Evolutionary conservation across 1,284 basidiomycete species (phyloP).

Genomic region (Moesziomyces antarcticus): DNA sequence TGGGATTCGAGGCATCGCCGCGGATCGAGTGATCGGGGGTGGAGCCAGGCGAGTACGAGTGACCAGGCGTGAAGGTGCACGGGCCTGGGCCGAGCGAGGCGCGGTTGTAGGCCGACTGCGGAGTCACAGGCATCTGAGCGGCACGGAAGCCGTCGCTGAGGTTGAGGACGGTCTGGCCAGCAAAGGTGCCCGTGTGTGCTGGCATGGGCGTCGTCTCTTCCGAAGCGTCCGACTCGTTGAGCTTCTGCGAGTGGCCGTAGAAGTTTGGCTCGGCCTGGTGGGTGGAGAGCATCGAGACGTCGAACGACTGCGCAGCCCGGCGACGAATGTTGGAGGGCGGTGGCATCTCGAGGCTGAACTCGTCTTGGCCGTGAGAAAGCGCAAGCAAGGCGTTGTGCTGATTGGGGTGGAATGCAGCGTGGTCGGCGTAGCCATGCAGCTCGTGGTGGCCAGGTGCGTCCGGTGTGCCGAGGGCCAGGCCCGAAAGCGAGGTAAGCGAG

Average conservation of each 20-base stretch:
- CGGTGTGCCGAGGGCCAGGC: conserved; percentile 43
- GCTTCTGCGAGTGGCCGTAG: conserved; percentile 9
- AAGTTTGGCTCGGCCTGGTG: conserved; percentile 14
- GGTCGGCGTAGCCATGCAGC: conserved; percentile 14
- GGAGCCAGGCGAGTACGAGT: conserved; percentile 45
- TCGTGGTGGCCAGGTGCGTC: conserved; percentile 24
- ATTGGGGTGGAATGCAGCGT: conserved; percentile 29
- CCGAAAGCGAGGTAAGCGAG: conserved; percentile 40
- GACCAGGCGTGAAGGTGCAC: conserved; percentile 36
- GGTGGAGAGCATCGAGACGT: conserved; percentile 37
- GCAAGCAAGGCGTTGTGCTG: conserved; percentile 47
- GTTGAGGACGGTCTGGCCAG: conserved; percentile 34
- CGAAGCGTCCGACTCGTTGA: conserved; percentile 43
- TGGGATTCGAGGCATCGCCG: conserved; percentile 24
- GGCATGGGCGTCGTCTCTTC: conserved; percentile 57
- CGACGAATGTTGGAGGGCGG: conserved; percentile 33
- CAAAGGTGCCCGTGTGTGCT: conserved; percentile 38
- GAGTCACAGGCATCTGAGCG: conserved; percentile 36
- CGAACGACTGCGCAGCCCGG: conserved; percentile 43
- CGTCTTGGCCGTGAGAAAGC: conserved; percentile 39
- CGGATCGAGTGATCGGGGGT: conserved; percentile 48
- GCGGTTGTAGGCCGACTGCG: conserved; percentile 17
- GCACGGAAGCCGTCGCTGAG: conserved; percentile 43
- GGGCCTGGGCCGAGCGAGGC: conserved; percentile 38
- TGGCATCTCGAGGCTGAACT: conserved; percentile 37